Conservation (phyloP, 148 eudicot species). For the Silene latifolia region DNA sequence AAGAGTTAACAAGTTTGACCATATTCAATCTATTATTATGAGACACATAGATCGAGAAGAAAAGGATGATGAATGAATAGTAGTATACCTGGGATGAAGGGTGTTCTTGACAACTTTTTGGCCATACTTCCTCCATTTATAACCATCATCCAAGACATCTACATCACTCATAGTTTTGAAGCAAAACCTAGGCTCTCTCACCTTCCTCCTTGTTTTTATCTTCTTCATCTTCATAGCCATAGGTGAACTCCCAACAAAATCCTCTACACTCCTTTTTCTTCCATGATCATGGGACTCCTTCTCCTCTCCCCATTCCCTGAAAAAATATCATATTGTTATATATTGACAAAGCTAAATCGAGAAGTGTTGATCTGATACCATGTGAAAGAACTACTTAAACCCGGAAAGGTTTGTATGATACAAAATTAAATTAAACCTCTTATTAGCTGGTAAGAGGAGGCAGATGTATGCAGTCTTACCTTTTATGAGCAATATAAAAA, state of each 20-base stretch:
- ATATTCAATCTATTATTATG: too few species aligned
- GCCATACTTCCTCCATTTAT: conserved; percentile 87
- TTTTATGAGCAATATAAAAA: too few species aligned
- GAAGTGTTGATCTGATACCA: conserved; percentile 14
- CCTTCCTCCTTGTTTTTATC: conserved; percentile 71
- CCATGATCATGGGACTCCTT: conserved; percentile 31
- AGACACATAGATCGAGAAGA: too few species aligned
- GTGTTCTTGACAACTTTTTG: conserved; percentile 92
- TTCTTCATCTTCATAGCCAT: conserved; percentile 64
- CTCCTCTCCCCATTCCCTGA: conserved; percentile 38
- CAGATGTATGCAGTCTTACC: too few species aligned
- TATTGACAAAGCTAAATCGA: neutral
- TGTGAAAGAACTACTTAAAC: neutral
- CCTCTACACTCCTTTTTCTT: conserved; percentile 29
- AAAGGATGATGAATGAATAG: too few species aligned
- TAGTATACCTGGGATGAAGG: conserved; percentile 66
- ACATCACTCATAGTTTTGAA: conserved; percentile 87
- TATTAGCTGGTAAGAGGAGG: too few species aligned
- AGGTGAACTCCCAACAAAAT: conserved; percentile 32
- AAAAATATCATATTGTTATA: neutral
- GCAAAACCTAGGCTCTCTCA: conserved; percentile 83
- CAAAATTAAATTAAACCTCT: too few species aligned
- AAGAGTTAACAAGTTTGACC: too few species aligned
- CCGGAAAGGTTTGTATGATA: neutral
- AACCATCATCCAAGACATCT: conserved; percentile 85